Evolutionary conservation across 1,139 yeast genomes (phyloP).

Genomic region (Candida tunisiensis): DNA sequence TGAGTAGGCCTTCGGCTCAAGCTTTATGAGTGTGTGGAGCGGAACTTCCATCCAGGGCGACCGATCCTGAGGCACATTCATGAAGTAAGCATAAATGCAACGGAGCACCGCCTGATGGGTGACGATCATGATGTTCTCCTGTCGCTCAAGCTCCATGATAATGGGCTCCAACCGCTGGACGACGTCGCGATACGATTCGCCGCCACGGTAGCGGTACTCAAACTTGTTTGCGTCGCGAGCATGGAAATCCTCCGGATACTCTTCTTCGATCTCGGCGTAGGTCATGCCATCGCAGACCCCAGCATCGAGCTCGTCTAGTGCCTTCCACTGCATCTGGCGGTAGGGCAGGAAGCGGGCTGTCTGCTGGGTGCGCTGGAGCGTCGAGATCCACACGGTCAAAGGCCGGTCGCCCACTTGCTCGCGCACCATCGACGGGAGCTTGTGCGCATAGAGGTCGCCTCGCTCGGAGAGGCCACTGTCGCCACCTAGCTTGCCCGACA

Average conservation of each 20-base stretch:
- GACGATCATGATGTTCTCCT: constrained; percentile 85
- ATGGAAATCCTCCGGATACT: constrained; percentile 85
- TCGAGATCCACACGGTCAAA: constrained; percentile 92
- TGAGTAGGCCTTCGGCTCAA: constrained; percentile 87
- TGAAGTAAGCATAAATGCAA: constrained; percentile 92
- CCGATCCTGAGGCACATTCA: constrained; percentile 96
- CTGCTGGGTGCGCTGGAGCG: constrained; percentile 81
- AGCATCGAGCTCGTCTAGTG: constrained; percentile 92
- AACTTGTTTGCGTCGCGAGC: constrained; percentile 94
- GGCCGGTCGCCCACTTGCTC: constrained; percentile 63
- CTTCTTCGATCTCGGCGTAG: constrained; percentile 67
- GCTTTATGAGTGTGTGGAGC: constrained; percentile 77
- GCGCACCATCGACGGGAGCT: constrained; percentile 62
- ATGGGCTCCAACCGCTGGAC: constrained; percentile 91
- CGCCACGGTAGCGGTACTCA: constrained; percentile 91
- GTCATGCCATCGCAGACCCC: constrained; percentile 96
- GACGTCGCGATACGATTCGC: constrained; percentile 92
- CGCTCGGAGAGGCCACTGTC: constrained; percentile 78
- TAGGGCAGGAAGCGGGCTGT: constrained; percentile 77
- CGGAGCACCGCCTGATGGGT: constrained; percentile 97
- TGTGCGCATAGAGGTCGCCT: constrained; percentile 72
- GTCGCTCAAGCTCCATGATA: constrained; percentile 95
- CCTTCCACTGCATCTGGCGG: constrained; percentile 86
- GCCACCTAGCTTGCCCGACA: constrained; percentile 93
- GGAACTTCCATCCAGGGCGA: constrained; percentile 99